These are phyloP conservation scores for Selaginella tamariscina DNA, from an alignment of 75 land plant genomes.

Conservation along the genomic window DNA sequence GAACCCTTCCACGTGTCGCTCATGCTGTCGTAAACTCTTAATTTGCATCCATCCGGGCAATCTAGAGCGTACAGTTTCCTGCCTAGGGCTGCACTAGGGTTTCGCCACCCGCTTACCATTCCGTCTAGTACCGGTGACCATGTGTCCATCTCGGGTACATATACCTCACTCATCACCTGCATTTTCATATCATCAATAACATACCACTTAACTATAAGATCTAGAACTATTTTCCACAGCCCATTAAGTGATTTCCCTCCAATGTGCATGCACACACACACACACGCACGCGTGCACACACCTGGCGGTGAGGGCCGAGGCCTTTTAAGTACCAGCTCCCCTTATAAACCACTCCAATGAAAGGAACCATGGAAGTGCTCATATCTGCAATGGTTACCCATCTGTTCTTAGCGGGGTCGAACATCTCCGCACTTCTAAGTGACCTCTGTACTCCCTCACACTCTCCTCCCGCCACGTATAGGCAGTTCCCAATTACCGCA, in stretches of 20 bases:
- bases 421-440: slow-evolving; percentile 62
- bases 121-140: slow-evolving; percentile 37
- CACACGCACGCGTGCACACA: no score
- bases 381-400: slow-evolving; percentile 58
- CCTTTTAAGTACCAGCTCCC: slow-evolving; percentile 74
- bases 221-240: no score
- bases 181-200: no score
- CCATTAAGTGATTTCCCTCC: no score
- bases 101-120: slow-evolving; percentile 8
- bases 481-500: slow-evolving; percentile 63
- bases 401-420: slow-evolving; percentile 56
- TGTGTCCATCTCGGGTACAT: slow-evolving; percentile 39
- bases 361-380: slow-evolving; percentile 66
- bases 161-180: slow-evolving; percentile 48
- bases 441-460: slow-evolving; percentile 43
- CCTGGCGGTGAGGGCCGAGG: slow-evolving; percentile 47
- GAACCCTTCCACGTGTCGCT: slow-evolving; percentile 2
- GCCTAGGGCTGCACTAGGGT: not conserved
- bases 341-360: slow-evolving; percentile 66
- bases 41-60: slow-evolving; percentile 5
- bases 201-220: no score
- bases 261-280: no score
- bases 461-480: slow-evolving; percentile 79
- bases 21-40: not conserved
- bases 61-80: slow-evolving; percentile 6